A percentile compares a stretch with the other conserved stretches of the same genome.
These are phyloP conservation scores for Bimuria novae-zelandiae DNA, from an alignment of 2,329 filamentous ascomycete genomes.

Conservation along the genomic window DNA sequence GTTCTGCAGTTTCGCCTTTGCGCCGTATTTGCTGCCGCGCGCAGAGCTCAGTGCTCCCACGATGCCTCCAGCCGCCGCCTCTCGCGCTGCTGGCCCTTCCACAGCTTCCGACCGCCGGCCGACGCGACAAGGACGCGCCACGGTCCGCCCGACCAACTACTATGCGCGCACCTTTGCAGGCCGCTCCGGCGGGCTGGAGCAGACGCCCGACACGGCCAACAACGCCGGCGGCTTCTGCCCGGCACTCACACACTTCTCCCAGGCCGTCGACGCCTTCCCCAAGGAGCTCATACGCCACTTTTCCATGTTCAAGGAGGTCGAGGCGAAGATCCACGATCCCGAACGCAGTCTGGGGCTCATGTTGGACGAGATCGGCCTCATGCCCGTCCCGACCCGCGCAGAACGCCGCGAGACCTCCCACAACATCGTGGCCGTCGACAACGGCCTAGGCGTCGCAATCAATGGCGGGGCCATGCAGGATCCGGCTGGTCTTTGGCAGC, in stretches of 20 bases:
- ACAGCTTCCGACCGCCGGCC: constrained; percentile 39
- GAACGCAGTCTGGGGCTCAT: constrained; percentile 81
- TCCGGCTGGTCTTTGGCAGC: constrained; percentile 24
- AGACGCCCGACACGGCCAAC: constrained; percentile 44
- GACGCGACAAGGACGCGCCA: constrained; percentile 53
- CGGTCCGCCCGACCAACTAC: constrained; percentile 55
- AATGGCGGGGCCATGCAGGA: constrained; percentile 35
- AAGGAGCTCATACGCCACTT: constrained; percentile 96
- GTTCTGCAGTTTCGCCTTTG: constrained; percentile 20
- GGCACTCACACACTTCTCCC: constrained; percentile 77
- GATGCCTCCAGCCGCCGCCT: constrained; percentile 44
- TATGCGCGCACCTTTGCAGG: constrained; percentile 55
- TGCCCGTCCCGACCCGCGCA: constrained; percentile 49
- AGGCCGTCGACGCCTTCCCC: constrained; percentile 88
- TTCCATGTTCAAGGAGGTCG: constrained; percentile 93
- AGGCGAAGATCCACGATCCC: constrained; percentile 91
- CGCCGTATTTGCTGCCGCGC: constrained; percentile 18
- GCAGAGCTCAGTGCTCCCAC: constrained; percentile 25
- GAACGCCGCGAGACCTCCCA: constrained; percentile 32
- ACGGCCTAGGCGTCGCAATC: constrained; percentile 47
- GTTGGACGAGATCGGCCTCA: constrained; percentile 64
- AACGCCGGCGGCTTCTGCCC: constrained; percentile 62
- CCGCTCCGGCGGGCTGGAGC: constrained; percentile 43
- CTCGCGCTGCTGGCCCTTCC: constrained; percentile 29
- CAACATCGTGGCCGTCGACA: constrained; percentile 42